A percentile compares a stretch with the other conserved stretches of the same genome.
Evolutionary conservation across 169 alveolate genomes (phyloP).

Genomic region (Plasmodium relictum): DNA sequence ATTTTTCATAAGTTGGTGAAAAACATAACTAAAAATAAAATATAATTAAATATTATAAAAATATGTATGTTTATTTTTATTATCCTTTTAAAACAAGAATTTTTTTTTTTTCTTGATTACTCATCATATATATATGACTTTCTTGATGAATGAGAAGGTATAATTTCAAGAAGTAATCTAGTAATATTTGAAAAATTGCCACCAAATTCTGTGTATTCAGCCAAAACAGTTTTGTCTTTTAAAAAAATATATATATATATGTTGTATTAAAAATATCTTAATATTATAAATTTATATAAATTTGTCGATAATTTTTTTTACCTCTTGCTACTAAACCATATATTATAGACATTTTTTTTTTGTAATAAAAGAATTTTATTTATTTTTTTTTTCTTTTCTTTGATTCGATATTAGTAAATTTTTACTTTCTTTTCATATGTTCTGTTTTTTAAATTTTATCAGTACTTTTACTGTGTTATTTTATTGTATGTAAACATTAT

Average conservation of each 20-base stretch:
- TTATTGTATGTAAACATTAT: background rate
- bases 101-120: conserved; percentile 12
- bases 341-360: conserved; percentile 67
- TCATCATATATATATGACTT: conserved; percentile 73
- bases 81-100: background rate
- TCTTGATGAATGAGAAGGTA: conserved; percentile 73
- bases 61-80: background rate
- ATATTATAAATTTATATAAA: background rate
- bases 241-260: conserved; percentile 14
- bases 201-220: conserved; percentile 76
- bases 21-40: conserved; percentile 53
- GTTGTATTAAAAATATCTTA: background rate
- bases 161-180: conserved; percentile 74
- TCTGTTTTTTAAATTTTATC: background rate
- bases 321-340: conserved; percentile 78
- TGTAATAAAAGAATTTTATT: no score
- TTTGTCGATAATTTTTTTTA: conserved; percentile 24
- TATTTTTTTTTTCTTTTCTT: no score
- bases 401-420: no score
- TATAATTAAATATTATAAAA: background rate
- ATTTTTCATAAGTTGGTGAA: conserved; percentile 76
- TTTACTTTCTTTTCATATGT: background rate
- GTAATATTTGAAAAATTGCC: conserved; percentile 72
- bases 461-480: background rate
- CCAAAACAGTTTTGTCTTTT: conserved; percentile 66